Conservation (phyloP, 208 protist genomes). For the Leptomonas seymouri region DNA sequence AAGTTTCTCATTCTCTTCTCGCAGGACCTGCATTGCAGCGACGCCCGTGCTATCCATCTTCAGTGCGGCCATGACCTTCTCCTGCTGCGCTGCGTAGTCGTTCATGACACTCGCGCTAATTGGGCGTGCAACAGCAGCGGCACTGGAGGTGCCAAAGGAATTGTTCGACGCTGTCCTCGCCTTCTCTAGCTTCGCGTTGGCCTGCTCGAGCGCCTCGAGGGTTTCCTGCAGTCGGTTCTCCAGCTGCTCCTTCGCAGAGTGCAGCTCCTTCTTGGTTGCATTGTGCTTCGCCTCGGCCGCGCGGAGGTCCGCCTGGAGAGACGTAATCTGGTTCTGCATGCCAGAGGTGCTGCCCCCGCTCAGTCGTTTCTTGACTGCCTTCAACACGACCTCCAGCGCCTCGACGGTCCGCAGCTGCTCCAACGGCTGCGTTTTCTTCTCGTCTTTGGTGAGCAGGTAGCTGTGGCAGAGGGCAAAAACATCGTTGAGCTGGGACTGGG, state of each 20-base stretch:
- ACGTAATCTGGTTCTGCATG: slow-evolving; percentile 46
- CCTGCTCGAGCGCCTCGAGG: slow-evolving; percentile 23
- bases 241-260: slow-evolving; percentile 35
- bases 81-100: slow-evolving; percentile 38
- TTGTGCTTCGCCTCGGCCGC: slow-evolving; percentile 47
- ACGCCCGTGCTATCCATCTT: slow-evolving; percentile 54
- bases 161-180: slow-evolving; percentile 11
- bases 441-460: slow-evolving; percentile 42
- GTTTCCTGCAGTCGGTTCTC: slow-evolving; percentile 32
- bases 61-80: slow-evolving; percentile 53
- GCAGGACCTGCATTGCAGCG: slow-evolving; percentile 41
- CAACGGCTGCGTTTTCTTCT: slow-evolving; percentile 27
- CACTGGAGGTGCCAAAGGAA: background rate
- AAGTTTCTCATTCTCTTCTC: slow-evolving; percentile 50
- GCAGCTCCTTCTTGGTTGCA: slow-evolving; percentile 38
- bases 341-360: slow-evolving; percentile 34
- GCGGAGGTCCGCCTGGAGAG: slow-evolving; percentile 40
- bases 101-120: slow-evolving; percentile 2
- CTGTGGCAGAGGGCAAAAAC: slow-evolving; percentile 57
- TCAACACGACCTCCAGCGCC: slow-evolving; percentile 57
- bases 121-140: background rate
- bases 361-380: slow-evolving; percentile 29
- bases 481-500: slow-evolving; percentile 52
- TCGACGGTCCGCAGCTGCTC: slow-evolving; percentile 45
- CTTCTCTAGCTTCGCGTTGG: slow-evolving; percentile 28